Evolutionary conservation across 2,329 filamentous ascomycete genomes (phyloP).

Genomic region (Emergomyces africanus): DNA sequence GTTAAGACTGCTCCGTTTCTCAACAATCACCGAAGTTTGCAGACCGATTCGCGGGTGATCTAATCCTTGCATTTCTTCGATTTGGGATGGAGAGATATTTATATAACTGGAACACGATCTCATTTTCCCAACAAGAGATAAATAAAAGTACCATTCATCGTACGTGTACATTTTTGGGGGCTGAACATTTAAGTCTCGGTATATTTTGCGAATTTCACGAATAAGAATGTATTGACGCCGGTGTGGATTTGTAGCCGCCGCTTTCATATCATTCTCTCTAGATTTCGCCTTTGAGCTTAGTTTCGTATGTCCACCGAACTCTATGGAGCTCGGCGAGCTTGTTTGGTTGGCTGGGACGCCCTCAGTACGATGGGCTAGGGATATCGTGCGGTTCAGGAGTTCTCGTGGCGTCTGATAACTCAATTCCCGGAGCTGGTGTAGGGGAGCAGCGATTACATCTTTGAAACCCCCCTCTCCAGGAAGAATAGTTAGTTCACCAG

Average conservation of each 20-base stretch:
- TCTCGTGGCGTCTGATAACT: conserved; percentile 14
- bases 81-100: conserved; percentile 10
- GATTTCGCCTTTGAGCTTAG: conserved; percentile 2
- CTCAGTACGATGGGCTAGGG: background rate
- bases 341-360: background rate
- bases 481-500: conserved; percentile 42
- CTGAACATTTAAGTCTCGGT: conserved; percentile 21
- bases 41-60: conserved; percentile 1
- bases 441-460: background rate
- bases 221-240: conserved; percentile 35
- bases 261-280: conserved; percentile 2
- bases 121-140: conserved; percentile 35
- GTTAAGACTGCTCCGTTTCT: background rate
- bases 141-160: conserved; percentile 37
- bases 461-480: conserved; percentile 34
- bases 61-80: conserved; percentile 1
- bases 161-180: conserved; percentile 27
- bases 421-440: conserved; percentile 15
- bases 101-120: conserved; percentile 27
- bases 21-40: background rate
- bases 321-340: conserved; percentile 7
- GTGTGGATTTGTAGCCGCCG: conserved; percentile 18
- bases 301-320: conserved; percentile 9
- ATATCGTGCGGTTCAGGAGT: conserved; percentile 1
- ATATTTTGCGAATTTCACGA: conserved; percentile 27